Percentiles rank a stretch among this genome's conserved stretches.
These are phyloP conservation scores for Blastobotrys apis DNA, from an alignment of 1,139 yeast species.

Conservation along the genomic window DNA sequence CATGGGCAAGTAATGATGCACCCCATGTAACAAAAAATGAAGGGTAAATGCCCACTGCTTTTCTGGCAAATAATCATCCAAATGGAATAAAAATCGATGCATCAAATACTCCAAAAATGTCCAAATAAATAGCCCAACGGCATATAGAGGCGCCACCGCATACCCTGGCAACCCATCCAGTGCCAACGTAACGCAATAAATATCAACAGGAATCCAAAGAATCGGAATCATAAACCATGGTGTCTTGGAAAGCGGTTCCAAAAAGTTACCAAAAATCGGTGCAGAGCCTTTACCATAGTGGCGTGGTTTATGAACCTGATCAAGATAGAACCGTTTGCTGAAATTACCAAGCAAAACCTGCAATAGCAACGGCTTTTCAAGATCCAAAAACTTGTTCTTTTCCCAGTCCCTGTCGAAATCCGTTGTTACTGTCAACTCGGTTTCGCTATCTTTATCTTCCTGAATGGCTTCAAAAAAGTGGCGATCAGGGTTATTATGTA, in stretches of 20 bases:
- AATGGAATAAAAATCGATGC: constrained; percentile 90
- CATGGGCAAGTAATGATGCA: constrained; percentile 97
- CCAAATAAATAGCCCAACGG: constrained; percentile 80
- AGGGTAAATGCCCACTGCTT: constrained; percentile 67
- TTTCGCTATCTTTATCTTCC: constrained; percentile 43
- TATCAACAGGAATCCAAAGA: constrained; percentile 81
- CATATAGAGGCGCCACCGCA: constrained; percentile 41
- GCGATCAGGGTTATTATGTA: constrained; percentile 31
- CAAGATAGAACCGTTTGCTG: constrained; percentile 83
- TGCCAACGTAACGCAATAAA: constrained; percentile 44
- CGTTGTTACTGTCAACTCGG: constrained; percentile 68
- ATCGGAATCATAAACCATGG: constrained; percentile 84
- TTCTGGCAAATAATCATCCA: constrained; percentile 82
- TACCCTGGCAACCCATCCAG: constrained; percentile 28
- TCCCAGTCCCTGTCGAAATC: constrained; percentile 66
- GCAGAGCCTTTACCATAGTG: constrained; percentile 93
- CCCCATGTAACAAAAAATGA: constrained; percentile 90
- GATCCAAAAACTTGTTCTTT: constrained; percentile 81
- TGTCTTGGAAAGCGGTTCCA: constrained; percentile 66
- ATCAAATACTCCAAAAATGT: constrained; percentile 80
- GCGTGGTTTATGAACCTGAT: constrained; percentile 95
- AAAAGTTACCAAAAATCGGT: constrained; percentile 69
- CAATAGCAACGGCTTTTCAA: constrained; percentile 70
- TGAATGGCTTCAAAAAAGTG: constrained; percentile 21
- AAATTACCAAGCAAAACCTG: constrained; percentile 75